Base-by-base conservation (phyloP, 2,329 filamentous ascomycete genomes). In the Fusarium tricinctum region DNA sequence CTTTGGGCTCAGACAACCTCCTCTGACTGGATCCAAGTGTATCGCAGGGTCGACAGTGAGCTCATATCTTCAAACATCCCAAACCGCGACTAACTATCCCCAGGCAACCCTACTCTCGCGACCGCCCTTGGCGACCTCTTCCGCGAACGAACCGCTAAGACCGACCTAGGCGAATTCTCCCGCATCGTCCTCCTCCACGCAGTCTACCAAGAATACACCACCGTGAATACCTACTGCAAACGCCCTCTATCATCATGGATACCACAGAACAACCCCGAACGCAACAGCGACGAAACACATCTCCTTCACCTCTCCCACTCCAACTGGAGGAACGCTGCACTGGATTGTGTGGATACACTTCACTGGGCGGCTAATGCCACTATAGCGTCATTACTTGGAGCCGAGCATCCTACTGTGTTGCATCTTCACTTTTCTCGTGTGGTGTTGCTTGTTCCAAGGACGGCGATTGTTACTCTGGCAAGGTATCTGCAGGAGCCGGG, bases 321-420 rank as follows among this genome's bases (percentile, higher is more conserved):
- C 0, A 59, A 58, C 2, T 85, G 83, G 82, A 76, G 81, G 15
- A 84, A 84, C 43, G 78, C 80, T 6, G 76, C 79, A 17, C 81
- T 81, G 42, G 83, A 84, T 53, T 82, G 79, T 42, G 64, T 89
- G 4, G 86, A 89, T 58, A 81, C 88, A 2, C 77, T 89, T 3
- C 85, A 89, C 68, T 88, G 86, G 86, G 80, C 82, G 19, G 86
- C 86, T 4, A 87, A 87, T 64, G 83, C 80, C 42, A 81, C 80
- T 1, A 82, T 86, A 30, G 83, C 83, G 6, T 80, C 81, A 48
- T 76, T 81, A 2, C 78, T 80, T 2, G 86, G 86, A 0, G 77
- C 83, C 8, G 86, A 88, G 59, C 85, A 87, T 58, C 81, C 84
- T 4, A 86, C 84, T 2, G 79, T 89, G 0, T 73, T 88, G 8